These are phyloP conservation scores for Solanum stenotomum DNA, from an alignment of 257 asterid species.

Conservation along the genomic window DNA sequence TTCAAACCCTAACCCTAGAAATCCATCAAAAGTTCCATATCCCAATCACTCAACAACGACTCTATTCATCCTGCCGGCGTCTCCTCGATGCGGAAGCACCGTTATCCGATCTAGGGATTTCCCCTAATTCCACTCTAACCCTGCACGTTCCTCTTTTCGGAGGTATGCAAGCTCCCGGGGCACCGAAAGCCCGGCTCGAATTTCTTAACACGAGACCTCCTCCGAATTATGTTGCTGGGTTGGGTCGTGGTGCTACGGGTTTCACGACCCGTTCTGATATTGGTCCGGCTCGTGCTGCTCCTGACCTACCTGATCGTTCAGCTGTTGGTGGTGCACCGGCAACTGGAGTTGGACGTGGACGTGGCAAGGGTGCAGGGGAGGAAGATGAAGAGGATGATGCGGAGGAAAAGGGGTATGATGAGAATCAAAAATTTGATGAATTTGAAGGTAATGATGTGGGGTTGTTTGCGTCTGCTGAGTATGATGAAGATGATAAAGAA, in stretches of 20 bases:
- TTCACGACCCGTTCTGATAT: constrained; percentile 94
- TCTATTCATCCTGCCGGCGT: constrained; percentile 41
- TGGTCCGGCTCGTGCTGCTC: constrained; percentile 95
- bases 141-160: constrained; percentile 46
- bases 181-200: constrained; percentile 42
- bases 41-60: constrained; percentile 47
- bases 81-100: constrained; percentile 20
- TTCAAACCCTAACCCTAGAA: constrained; percentile 24
- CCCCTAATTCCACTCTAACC: constrained; percentile 45
- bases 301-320: constrained; percentile 71
- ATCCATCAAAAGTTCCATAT: constrained; percentile 29
- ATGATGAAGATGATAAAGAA: constrained; percentile 89
- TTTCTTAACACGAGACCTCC: constrained; percentile 62
- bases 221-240: constrained; percentile 76
- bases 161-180: constrained; percentile 68
- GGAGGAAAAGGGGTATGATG: constrained; percentile 84
- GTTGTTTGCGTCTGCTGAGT: constrained; percentile 84
- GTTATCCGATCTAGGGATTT: constrained; percentile 41
- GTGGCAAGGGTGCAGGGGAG: constrained; percentile 58
- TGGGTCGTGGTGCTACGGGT: constrained; percentile 97
- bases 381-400: constrained; percentile 73
- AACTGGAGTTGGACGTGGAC: constrained; percentile 49
- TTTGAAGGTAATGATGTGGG: constrained; percentile 93
- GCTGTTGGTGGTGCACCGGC: constrained; percentile 36
- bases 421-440: constrained; percentile 86